A percentile compares a stretch with the other conserved stretches of the same genome.
Conservation (phyloP, 495 filamentous ascomycete species). For the Talaromyces borbonicus region DNA sequence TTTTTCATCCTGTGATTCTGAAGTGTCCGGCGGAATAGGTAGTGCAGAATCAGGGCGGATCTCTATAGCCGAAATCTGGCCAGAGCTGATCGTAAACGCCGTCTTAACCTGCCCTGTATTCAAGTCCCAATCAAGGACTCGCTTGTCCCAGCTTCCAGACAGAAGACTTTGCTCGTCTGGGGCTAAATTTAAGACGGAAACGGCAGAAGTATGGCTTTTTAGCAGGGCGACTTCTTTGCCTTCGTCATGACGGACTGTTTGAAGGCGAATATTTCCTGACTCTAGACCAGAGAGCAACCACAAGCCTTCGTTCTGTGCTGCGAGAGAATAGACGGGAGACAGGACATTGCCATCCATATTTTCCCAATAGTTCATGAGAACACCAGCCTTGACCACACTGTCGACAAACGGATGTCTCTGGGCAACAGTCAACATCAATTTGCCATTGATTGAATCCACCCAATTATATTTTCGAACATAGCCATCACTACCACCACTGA, state of each 20-base stretch:
- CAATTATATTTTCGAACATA: slow-evolving; percentile 96
- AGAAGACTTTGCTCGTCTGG: slow-evolving; percentile 80
- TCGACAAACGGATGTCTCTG: slow-evolving; percentile 97
- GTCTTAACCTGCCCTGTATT: slow-evolving; percentile 73
- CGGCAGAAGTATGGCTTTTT: slow-evolving; percentile 79
- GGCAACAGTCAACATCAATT: slow-evolving; percentile 86
- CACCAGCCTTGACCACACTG: slow-evolving; percentile 87
- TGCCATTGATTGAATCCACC: slow-evolving; percentile 88
- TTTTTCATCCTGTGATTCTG: slow-evolving; percentile 49
- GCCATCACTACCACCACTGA: slow-evolving; percentile 87
- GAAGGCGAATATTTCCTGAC: slow-evolving; percentile 84
- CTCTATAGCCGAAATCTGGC: slow-evolving; percentile 84
- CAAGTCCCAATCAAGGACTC: slow-evolving; percentile 88
- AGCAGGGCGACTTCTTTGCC: slow-evolving; percentile 77
- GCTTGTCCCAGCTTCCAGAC: slow-evolving; percentile 95
- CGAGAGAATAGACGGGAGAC: slow-evolving; percentile 89
- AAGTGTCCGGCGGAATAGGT: slow-evolving; percentile 63
- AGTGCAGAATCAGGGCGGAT: slow-evolving; percentile 67
- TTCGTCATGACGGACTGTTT: slow-evolving; percentile 91
- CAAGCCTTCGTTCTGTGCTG: slow-evolving; percentile 76
- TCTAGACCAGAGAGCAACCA: slow-evolving; percentile 89
- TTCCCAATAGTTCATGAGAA: slow-evolving; percentile 94
- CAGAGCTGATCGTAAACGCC: slow-evolving; percentile 61
- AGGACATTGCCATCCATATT: slow-evolving; percentile 54
- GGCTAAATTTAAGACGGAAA: slow-evolving; percentile 75